Evolutionary conservation across 352 stramenopile species (phyloP).

Genomic region (Pythium sp.): DNA sequence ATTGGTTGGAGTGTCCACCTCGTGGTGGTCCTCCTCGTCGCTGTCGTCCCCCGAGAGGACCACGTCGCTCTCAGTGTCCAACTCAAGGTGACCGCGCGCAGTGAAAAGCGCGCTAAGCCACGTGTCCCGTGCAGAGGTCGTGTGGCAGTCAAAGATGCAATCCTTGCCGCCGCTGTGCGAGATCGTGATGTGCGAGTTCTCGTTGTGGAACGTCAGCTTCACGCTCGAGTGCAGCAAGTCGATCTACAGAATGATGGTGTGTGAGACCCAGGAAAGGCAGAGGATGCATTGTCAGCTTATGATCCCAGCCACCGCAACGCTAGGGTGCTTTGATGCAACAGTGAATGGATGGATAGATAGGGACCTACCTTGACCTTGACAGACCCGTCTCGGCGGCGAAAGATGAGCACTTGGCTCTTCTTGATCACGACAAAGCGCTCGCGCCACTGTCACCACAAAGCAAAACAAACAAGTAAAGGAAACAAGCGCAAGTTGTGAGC

Average conservation of each 20-base stretch:
- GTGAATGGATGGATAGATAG: not conserved
- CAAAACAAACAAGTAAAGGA: not conserved
- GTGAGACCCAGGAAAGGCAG: not conserved
- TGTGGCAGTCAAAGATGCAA: conserved; percentile 51
- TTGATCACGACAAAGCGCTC: conserved; percentile 62
- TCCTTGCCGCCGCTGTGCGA: conserved; percentile 26
- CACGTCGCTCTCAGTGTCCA: conserved; percentile 41
- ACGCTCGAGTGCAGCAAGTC: conserved; percentile 50
- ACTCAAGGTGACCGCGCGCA: conserved; percentile 35
- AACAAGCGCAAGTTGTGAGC: not conserved
- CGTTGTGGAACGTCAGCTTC: conserved; percentile 59
- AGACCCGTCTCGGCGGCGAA: conserved; percentile 36
- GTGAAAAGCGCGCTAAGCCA: conserved; percentile 67
- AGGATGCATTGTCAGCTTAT: too few species aligned
- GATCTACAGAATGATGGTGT: conserved; percentile 24
- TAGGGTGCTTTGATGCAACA: too few species aligned
- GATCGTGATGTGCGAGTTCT: conserved; percentile 58
- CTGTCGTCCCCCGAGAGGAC: conserved; percentile 42
- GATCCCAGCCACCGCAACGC: too few species aligned
- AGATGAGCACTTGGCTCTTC: conserved; percentile 45
- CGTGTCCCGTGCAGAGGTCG: conserved; percentile 38
- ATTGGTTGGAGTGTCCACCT: not conserved
- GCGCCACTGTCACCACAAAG: conserved; percentile 39
- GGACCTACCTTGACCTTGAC: conserved; percentile 47
- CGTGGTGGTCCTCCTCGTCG: conserved; percentile 18